Conservation (phyloP, 495 filamentous ascomycete genomes). For the Stereocaulon alpinum region DNA sequence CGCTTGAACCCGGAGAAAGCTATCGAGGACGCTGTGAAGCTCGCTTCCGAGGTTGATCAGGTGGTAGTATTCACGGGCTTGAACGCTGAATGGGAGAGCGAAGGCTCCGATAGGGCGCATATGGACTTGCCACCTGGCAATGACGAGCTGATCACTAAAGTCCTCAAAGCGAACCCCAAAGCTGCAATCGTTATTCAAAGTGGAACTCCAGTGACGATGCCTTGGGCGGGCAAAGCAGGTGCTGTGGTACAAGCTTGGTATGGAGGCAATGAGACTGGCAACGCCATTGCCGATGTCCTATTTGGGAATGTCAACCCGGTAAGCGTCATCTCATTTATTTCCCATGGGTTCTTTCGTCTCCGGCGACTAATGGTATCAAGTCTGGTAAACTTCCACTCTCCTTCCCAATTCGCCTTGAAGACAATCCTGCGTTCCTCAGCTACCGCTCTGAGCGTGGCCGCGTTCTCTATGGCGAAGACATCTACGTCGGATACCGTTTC, state of each 20-base stretch:
- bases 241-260: constrained; percentile 70
- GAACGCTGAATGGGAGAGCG: constrained; percentile 80
- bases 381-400: constrained; percentile 47
- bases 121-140: constrained; percentile 76
- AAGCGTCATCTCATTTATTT: not conserved
- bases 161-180: constrained; percentile 59
- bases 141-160: constrained; percentile 61
- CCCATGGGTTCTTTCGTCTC: not conserved
- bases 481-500: constrained; percentile 76
- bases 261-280: constrained; percentile 56
- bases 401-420: constrained; percentile 56
- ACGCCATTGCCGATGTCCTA: constrained; percentile 50
- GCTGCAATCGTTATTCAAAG: constrained; percentile 75
- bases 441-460: constrained; percentile 68
- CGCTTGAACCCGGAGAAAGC: constrained; percentile 57
- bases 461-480: constrained; percentile 67
- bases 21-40: constrained; percentile 48
- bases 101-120: constrained; percentile 72
- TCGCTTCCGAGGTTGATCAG: constrained; percentile 56
- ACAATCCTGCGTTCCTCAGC: constrained; percentile 69
- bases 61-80: constrained; percentile 73
- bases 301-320: constrained; percentile 44
- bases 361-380: not conserved
- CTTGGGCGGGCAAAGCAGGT: constrained; percentile 58
- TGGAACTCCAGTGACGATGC: constrained; percentile 78